Evolutionary conservation across 2,329 filamentous ascomycete genomes (phyloP), one percentile per base, ranked within the genome.

Genomic region (Xylaria sp.): DNA sequence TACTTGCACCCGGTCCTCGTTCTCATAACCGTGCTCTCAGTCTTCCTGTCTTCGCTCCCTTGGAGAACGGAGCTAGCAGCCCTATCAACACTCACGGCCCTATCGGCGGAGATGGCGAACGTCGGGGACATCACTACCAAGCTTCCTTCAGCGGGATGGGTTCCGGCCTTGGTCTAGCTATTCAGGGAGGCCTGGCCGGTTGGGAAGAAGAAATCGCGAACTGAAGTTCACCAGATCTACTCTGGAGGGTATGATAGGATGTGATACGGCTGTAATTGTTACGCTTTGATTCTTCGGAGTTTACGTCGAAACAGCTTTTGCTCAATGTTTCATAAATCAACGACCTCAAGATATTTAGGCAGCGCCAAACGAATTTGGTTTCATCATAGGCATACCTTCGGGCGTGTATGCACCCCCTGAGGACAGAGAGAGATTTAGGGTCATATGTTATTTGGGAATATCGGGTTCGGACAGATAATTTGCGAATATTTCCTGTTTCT

Each of bases 11-110:
- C 1, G 85, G 84, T 55, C 72, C 76, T 11, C 80, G 85, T 39
- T 78, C 81, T 37, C 83, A 88, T 74, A 93, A 85, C 70, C 88
- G 94, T 44, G 92, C 94, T 39, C 91, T 97, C 61, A 96, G 92
- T 72, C 79, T 99, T 70, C 94, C 94, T 1, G 85, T 83, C 4
- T 80, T 89, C 57, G 85, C 83, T 0, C 83, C 84, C 16, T 84
- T 85, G 57, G 83, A 86, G 73, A 86, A 86, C 56, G 81, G 82
- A 49, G 79, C 78, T 58, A 80, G 76, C 63, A 81, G 79, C 72
- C 78, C 79, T 47, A 78, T 76, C 67, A 79, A 78, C 64, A 71
- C 78, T 18, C 75, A 77, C 16, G 79, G 78, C 13, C 76, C 75
- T 63, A 74, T 74, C 39, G 76, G 75, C 55, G 80, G 75, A 55